These are phyloP conservation scores for Chalaropsis thielavioides DNA, from an alignment of 2,329 filamentous ascomycete genomes.

Conservation along the genomic window DNA sequence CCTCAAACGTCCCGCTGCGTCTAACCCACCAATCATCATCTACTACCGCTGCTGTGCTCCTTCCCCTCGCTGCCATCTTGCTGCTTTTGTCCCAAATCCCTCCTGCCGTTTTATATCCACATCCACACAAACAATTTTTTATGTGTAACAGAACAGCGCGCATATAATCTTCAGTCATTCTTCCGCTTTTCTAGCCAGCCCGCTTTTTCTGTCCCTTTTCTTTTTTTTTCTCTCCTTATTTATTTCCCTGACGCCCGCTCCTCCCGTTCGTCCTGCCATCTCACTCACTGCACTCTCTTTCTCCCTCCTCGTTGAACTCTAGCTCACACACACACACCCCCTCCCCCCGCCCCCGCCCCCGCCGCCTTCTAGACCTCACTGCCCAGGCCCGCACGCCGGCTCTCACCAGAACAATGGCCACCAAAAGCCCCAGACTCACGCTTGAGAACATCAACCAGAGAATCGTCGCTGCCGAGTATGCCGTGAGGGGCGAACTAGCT, in stretches of 20 bases:
- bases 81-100: neutral
- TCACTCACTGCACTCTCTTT: neutral
- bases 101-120: neutral
- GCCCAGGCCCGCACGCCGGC: neutral
- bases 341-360: neutral
- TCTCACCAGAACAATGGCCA: constrained; percentile 24
- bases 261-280: neutral
- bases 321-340: neutral
- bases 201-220: neutral
- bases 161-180: neutral
- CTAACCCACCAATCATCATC: neutral
- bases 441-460: constrained; percentile 86
- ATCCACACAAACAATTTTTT: neutral
- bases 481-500: constrained; percentile 88
- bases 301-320: neutral
- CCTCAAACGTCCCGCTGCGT: neutral
- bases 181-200: neutral
- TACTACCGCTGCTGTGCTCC: neutral
- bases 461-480: constrained; percentile 79
- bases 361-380: constrained; percentile 8
- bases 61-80: neutral
- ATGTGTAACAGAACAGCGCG: neutral
- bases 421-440: constrained; percentile 39
- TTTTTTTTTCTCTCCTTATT: neutral
- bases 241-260: neutral